These are phyloP conservation scores for Verticillium dahliae DNA, from an alignment of 2,329 filamentous ascomycete species.

Conservation along the genomic window DNA sequence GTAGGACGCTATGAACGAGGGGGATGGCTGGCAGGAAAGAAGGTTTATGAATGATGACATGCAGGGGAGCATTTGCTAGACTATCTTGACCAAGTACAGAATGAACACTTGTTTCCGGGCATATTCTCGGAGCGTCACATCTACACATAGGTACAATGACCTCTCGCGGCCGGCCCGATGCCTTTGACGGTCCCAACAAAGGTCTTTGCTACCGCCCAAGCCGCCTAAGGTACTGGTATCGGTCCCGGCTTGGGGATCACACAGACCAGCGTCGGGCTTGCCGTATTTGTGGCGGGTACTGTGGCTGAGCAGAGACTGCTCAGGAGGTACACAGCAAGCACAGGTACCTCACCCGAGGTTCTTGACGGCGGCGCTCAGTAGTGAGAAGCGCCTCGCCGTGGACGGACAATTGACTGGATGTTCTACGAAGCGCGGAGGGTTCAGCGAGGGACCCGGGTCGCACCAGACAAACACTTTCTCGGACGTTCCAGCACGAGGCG, in stretches of 20 bases:
- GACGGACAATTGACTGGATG: not conserved
- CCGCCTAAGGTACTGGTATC: too few relatives aligned
- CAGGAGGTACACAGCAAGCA: too few relatives aligned
- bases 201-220: too few relatives aligned
- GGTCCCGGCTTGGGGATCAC: not conserved
- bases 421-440: not conserved
- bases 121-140: too few relatives aligned
- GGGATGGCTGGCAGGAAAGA: not conserved
- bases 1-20: not conserved
- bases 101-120: too few relatives aligned
- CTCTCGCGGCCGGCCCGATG: too few relatives aligned
- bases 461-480: not conserved
- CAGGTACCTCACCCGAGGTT: too few relatives aligned
- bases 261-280: not conserved
- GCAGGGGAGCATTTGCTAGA: not conserved
- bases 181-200: too few relatives aligned
- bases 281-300: not conserved
- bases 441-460: not conserved
- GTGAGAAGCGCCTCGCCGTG: too few relatives aligned
- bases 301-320: not conserved
- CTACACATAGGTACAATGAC: too few relatives aligned
- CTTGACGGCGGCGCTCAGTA: too few relatives aligned
- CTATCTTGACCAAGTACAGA: not conserved
- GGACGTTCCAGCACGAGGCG: not conserved
- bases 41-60: not conserved